Base-by-base conservation (phyloP, 176 grass and related monocot genomes). In the Elaeis guineensis region DNA sequence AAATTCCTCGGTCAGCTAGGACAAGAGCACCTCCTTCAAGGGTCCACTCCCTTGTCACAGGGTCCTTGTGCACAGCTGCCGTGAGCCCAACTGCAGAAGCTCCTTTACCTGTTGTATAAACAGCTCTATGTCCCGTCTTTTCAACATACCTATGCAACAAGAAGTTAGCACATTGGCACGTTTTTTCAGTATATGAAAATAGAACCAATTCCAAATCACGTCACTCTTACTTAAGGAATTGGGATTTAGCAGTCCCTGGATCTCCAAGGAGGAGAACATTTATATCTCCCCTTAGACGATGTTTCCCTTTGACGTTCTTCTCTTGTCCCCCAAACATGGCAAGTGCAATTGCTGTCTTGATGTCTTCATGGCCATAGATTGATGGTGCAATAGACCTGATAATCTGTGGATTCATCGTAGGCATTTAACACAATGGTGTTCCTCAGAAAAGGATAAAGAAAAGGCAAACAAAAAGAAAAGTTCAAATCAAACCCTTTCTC, bases 321-420 rank as follows among this genome's bases (percentile, higher is more conserved):
- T 92, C 87, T 72, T 98, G 93, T 14, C 93, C 87, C 9, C 93
- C 93, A 76, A 98, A 92, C 93, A 98, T 98, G 58, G 93, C 93
- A 25, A 92, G 81, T 58, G 87, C 84, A 76, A 98, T 89, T 58
- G 81, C 87, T 21, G 82, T 92, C 78, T 98, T 98, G 63, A 98
- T 98, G 77, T 98, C 87, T 83, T 92, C 93, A 72, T 98, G 93
- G 49, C 93, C 87, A 55, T 98, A 98, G 35, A 98, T 98, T 49
- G 93, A 98, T 59, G 93, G 87, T 65, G 93, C 93, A 76, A 98
- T 98, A 79, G 93, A 98, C 72, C 86, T 98, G 66, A 98, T 35
- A 64, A 98, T 86, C 93, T 92, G 71, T 51, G 75, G 57, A 64
- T 7, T 55, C 5, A 62, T 50, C 21, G 17, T 6, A 58, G 25